Base-by-base conservation (phyloP, 768 basidiomycete genomes). In the Russula sp. region DNA sequence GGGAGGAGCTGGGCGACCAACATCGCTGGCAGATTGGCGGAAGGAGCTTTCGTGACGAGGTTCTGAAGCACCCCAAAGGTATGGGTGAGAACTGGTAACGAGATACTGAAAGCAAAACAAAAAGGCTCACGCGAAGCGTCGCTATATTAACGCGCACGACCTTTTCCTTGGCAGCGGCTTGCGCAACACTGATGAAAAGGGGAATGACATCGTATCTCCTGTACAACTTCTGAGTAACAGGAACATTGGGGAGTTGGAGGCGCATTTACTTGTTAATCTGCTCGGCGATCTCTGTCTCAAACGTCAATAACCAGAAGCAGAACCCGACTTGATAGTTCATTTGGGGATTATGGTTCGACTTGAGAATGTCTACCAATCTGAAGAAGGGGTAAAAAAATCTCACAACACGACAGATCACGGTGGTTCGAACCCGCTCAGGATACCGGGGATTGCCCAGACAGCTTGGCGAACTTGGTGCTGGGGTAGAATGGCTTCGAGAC, bases 271-370 rank as follows among this genome's bases (percentile, higher is more conserved):
- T 86, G 75, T 98, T 91, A 69, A 98, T 85, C 55, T 90, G 81
- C 65, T 89, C 84, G 1, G 95, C 90, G 35, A 97, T 80, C 41
- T 86, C 81, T 68, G 84, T 80, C 70, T 99, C 93, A 65, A 97
- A 99, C 0, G 93, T 90, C 59, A 98, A 76, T 54, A 98, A 76
- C 97, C 97, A 99, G 64, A 98, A 77, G 72, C 92, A 96, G 71
- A 93, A 90, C 29, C 84, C 84, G 46, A 94, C 85, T 78, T 97
- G 94, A 71, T 98, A 99, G 75, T 84, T 88, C 85, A 96, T 91
- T 75, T 99, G 97, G 20, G 95, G 91, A 22, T 86, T 84, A 16
- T 90, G 86, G 64, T 84, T 89, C 56, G 85, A 79, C 69, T 86
- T 87, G 59, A 98, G 77, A 29, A 91, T 88, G 35, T 94, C 90